Evolutionary conservation across 169 alveolate species (phyloP).

Genomic region (Plasmodium adleri): DNA sequence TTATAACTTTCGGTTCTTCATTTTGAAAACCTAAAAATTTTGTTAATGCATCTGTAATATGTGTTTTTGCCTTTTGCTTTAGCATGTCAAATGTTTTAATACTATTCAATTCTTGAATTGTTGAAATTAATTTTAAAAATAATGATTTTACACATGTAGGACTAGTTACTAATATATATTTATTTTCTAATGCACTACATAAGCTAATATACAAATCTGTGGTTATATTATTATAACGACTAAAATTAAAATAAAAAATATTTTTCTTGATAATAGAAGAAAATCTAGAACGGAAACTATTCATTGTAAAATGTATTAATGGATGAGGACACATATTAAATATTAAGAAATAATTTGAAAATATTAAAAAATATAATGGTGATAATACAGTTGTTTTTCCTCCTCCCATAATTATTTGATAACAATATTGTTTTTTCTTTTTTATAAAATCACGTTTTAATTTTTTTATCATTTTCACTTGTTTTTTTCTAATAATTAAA

Average conservation of each 20-base stretch:
- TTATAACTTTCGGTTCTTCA: constrained; percentile 27
- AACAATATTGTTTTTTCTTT: constrained; percentile 89
- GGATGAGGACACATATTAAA: constrained; percentile 91
- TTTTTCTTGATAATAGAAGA: constrained; percentile 89
- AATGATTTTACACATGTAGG: constrained; percentile 92
- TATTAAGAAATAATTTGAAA: constrained; percentile 81
- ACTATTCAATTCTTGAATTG: constrained; percentile 86
- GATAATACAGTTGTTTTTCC: constrained; percentile 94
- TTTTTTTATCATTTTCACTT: constrained; percentile 89
- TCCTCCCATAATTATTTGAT: constrained; percentile 96
- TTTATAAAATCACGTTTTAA: constrained; percentile 82
- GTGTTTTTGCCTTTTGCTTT: constrained; percentile 78
- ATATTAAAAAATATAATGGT: constrained; percentile 79
- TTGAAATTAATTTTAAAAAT: constrained; percentile 87
- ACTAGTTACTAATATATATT: constrained; percentile 90
- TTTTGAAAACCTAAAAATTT: constrained; percentile 84
- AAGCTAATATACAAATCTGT: constrained; percentile 87
- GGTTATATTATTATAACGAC: constrained; percentile 86
- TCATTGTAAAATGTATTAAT: constrained; percentile 90
- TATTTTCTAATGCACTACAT: constrained; percentile 89
- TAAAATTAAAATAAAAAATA: constrained; percentile 87
- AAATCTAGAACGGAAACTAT: constrained; percentile 89
- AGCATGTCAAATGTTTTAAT: constrained; percentile 77
- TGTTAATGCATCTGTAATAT: constrained; percentile 80
- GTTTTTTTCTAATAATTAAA: constrained; percentile 89